Evolutionary conservation across 208 protist genomes (phyloP).

Genomic region (Leishmania major): DNA sequence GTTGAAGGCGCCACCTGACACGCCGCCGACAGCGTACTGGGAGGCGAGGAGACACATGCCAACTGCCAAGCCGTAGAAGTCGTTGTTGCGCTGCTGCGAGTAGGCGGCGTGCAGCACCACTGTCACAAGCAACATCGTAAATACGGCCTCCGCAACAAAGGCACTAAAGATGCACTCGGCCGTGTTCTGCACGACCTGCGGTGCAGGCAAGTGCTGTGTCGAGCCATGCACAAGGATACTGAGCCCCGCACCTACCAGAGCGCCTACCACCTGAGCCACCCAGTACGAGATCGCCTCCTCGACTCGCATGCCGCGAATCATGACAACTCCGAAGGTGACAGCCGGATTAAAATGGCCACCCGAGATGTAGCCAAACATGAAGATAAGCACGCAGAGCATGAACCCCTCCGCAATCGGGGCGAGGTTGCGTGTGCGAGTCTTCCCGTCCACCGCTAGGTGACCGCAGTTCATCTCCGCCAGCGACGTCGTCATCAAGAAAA

Average conservation of each 20-base stretch:
- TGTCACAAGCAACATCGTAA: conserved; percentile 72
- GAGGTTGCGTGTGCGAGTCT: conserved; percentile 70
- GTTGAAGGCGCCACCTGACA: conserved; percentile 85
- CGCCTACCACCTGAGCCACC: conserved; percentile 81
- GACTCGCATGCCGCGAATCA: conserved; percentile 68
- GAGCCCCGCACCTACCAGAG: conserved; percentile 54
- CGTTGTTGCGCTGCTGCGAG: conserved; percentile 73
- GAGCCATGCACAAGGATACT: conserved; percentile 67
- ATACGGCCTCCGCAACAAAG: conserved; percentile 70
- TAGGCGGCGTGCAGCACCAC: conserved; percentile 80
- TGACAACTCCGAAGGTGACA: conserved; percentile 68
- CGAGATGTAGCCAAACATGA: conserved; percentile 84
- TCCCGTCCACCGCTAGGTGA: conserved; percentile 58
- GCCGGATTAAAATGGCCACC: conserved; percentile 88
- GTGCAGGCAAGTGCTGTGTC: conserved; percentile 68
- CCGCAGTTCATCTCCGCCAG: conserved; percentile 82
- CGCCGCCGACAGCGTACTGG: conserved; percentile 77
- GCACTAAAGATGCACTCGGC: conserved; percentile 68
- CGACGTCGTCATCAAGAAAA: conserved; percentile 76
- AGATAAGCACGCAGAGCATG: conserved; percentile 81
- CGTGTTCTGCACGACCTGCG: conserved; percentile 69
- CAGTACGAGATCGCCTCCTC: conserved; percentile 82
- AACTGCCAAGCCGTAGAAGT: conserved; percentile 83
- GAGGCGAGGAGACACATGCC: conserved; percentile 70
- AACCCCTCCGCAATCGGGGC: conserved; percentile 83